Conservation (phyloP, 208 protist species). For the Crithidia expoeki region DNA sequence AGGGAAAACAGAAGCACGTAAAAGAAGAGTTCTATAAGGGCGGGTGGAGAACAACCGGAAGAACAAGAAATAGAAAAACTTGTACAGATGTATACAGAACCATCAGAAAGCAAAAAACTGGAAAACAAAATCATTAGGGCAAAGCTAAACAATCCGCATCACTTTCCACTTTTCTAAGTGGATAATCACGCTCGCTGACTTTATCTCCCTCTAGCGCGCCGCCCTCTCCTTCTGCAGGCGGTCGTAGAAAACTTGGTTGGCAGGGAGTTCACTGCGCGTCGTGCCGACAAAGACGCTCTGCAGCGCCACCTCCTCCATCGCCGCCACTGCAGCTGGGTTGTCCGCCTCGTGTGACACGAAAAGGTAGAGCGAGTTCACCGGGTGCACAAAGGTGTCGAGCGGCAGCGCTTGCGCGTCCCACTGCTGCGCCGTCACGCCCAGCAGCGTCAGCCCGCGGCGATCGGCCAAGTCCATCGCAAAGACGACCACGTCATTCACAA, state of each 20-base stretch:
- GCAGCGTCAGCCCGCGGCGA: slow-evolving; percentile 40
- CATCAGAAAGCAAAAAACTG: neutral
- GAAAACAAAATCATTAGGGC: neutral
- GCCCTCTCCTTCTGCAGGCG: slow-evolving; percentile 58
- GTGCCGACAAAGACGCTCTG: slow-evolving; percentile 40
- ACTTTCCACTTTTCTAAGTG: neutral
- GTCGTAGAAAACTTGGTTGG: slow-evolving; percentile 82
- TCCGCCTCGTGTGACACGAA: slow-evolving; percentile 43
- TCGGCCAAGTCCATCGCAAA: slow-evolving; percentile 43
- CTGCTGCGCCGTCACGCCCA: slow-evolving; percentile 48
- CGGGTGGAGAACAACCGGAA: neutral
- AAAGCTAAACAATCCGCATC: neutral
- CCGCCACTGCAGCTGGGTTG: slow-evolving; percentile 24
- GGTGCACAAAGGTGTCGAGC: slow-evolving; percentile 57
- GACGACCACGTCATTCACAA: slow-evolving; percentile 52
- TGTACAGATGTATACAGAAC: slow-evolving; percentile 11
- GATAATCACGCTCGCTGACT: neutral
- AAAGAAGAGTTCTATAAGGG: slow-evolving; percentile 6
- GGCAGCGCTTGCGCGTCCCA: slow-evolving; percentile 36
- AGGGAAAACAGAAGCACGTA: neutral
- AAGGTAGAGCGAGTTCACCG: slow-evolving; percentile 62
- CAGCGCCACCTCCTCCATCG: slow-evolving; percentile 34
- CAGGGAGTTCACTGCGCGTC: slow-evolving; percentile 36
- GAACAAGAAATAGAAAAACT: slow-evolving; percentile 9
- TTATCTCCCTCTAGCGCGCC: neutral